Conservation (phyloP, 805 yeast genomes). For the Tetrapisispora fleetii region DNA sequence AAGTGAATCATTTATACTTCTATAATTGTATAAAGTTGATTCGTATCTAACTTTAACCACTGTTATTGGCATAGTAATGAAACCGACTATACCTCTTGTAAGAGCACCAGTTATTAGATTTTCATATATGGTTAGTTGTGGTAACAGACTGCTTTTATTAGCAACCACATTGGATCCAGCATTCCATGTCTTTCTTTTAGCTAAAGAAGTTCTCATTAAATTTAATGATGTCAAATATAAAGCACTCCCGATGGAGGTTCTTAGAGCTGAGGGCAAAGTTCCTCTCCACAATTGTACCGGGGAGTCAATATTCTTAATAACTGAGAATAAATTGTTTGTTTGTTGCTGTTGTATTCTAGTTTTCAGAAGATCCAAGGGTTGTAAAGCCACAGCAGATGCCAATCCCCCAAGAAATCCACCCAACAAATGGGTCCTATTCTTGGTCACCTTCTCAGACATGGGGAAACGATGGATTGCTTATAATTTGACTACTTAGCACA, state of each 20-base stretch:
- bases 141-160: slow-evolving; percentile 39
- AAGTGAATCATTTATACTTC: slow-evolving; percentile 51
- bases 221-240: slow-evolving; percentile 71
- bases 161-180: neutral
- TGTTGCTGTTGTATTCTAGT: slow-evolving; percentile 69
- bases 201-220: slow-evolving; percentile 42
- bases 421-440: slow-evolving; percentile 38
- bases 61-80: slow-evolving; percentile 89
- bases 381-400: slow-evolving; percentile 67
- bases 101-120: slow-evolving; percentile 70
- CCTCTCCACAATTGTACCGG: slow-evolving; percentile 75
- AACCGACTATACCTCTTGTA: slow-evolving; percentile 75
- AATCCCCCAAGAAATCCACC: slow-evolving; percentile 86
- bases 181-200: slow-evolving; percentile 6
- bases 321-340: slow-evolving; percentile 22
- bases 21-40: slow-evolving; percentile 64
- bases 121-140: slow-evolving; percentile 57
- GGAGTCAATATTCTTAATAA: slow-evolving; percentile 33
- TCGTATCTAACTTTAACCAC: slow-evolving; percentile 83
- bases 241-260: slow-evolving; percentile 89
- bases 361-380: slow-evolving; percentile 82
- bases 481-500: neutral
- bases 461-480: neutral
- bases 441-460: slow-evolving; percentile 2
- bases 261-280: slow-evolving; percentile 76